Evolutionary conservation across 1,139 yeast species (phyloP).

Genomic region (Diutina pseudorugosa): DNA sequence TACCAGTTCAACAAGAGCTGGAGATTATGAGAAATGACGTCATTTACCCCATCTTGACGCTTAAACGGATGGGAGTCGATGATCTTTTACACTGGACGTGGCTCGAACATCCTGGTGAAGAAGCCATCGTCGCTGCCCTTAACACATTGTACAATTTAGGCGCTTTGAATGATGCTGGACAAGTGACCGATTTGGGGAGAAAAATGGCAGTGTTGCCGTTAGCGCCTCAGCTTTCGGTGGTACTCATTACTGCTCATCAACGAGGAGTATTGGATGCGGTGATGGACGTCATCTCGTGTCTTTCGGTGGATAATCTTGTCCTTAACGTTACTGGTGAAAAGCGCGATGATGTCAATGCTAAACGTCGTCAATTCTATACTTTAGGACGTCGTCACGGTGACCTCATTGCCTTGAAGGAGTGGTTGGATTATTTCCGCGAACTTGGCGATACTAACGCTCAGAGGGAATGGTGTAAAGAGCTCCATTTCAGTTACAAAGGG

Average conservation of each 20-base stretch:
- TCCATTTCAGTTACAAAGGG: conserved; percentile 68
- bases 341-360: conserved; percentile 67
- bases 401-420: conserved; percentile 68
- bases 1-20: conserved; percentile 79
- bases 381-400: conserved; percentile 71
- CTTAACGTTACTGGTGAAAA: conserved; percentile 54
- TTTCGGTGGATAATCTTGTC: conserved; percentile 82
- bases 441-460: conserved; percentile 34
- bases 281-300: conserved; percentile 81
- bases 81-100: conserved; percentile 83
- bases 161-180: conserved; percentile 69
- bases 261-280: conserved; percentile 50
- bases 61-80: conserved; percentile 73
- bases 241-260: conserved; percentile 57
- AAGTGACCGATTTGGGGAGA: conserved; percentile 63
- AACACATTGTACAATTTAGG: conserved; percentile 66
- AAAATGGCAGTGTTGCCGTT: conserved; percentile 85
- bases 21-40: conserved; percentile 85
- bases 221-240: conserved; percentile 87
- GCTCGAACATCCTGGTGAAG: conserved; percentile 84
- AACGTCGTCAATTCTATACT: conserved; percentile 51
- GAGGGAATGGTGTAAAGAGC: conserved; percentile 72
- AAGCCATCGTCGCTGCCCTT: conserved; percentile 64
- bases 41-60: conserved; percentile 68
- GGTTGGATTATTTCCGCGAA: conserved; percentile 48